Evolutionary conservation across 352 stramenopile species (phyloP), one percentile per base, ranked within the genome.

Genomic region (Plasmopara viticola): DNA sequence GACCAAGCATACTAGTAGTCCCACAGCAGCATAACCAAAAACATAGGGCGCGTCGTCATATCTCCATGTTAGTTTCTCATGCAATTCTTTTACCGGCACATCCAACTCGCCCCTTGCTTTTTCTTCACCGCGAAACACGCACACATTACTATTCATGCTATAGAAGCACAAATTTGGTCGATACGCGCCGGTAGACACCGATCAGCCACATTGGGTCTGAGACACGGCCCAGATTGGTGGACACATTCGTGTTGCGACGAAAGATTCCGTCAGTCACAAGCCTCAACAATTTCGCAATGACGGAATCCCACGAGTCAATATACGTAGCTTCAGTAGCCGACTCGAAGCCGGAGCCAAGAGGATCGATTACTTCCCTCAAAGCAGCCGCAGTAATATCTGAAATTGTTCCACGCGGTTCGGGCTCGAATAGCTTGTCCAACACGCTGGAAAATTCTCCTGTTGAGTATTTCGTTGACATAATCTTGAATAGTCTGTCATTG

Each of bases 1-100:
- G 29, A 66, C 43, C 56, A 66, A 57, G 34, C 51, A 48, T 35
- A 69, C 44, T 37, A 44, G 37, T 18, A 45, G 37, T 62, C 4
- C 31, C 10, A 12, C 31, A 35, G 31, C 31, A 35, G 31, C 31
- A 4, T 35, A 35, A 5, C 31, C 61, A 51, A 62, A 64, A 45
- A 59, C 25, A 20, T 62, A 66, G 30, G 55, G 55, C 37, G 56
- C 60, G 52, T 8, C 46, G 9, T 57, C 56, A 46, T 60, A 69
- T 38, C 35, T 66, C 56, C 61, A 69, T 2, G n/a, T 59, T 18
- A 68, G 39, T 37, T 64, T 62, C 1, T 55, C 56, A 20, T 61
- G 49, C 37, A 68, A 47, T 56, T 62, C 30, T 51, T 58, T 58
- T 40, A 51, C 17, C 6, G 47, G 45, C 31, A 64, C 50, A n/a